Evolutionary conservation across 2,329 filamentous ascomycete genomes (phyloP).

Genomic region (Cryphonectria carpinicola): DNA sequence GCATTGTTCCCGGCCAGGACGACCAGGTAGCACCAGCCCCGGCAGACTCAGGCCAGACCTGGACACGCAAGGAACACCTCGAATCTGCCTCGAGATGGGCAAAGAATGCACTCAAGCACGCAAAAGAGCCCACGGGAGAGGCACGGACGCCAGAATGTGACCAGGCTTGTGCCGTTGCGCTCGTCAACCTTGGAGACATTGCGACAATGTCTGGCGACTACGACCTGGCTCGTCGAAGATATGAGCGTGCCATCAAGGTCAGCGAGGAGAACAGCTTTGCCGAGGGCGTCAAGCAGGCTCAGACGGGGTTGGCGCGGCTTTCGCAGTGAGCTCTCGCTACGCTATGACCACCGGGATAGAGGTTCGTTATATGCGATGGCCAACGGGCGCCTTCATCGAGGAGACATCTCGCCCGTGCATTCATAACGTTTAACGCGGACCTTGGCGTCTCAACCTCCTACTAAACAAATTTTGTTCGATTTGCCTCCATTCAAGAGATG

Average conservation of each 20-base stretch:
- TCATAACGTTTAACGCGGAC: background rate
- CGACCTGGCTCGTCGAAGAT: slow-evolving; percentile 68
- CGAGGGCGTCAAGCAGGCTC: slow-evolving; percentile 56
- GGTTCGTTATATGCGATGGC: background rate
- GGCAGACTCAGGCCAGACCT: slow-evolving; percentile 32
- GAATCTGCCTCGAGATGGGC: slow-evolving; percentile 79
- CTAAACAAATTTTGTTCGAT: background rate
- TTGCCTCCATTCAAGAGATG: background rate
- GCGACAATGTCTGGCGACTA: slow-evolving; percentile 73
- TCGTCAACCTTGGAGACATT: slow-evolving; percentile 87
- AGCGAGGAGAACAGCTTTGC: slow-evolving; percentile 57
- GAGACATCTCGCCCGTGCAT: background rate
- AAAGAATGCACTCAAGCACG: slow-evolving; percentile 71
- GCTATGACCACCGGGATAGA: background rate
- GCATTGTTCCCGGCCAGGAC: slow-evolving; percentile 25
- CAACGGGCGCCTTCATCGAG: background rate
- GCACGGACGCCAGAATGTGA: slow-evolving; percentile 80
- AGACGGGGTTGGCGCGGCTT: slow-evolving; percentile 48
- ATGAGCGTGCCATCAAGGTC: slow-evolving; percentile 68
- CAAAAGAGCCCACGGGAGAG: slow-evolving; percentile 66
- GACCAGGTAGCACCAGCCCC: slow-evolving; percentile 3
- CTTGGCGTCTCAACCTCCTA: background rate
- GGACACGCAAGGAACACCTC: slow-evolving; percentile 65
- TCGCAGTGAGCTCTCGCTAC: slow-evolving; percentile 10
- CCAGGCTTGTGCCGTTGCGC: slow-evolving; percentile 77